phyloP scores from a whole-genome alignment of 108 stramenopile species.

The Nitzschia sp. region DNA sequence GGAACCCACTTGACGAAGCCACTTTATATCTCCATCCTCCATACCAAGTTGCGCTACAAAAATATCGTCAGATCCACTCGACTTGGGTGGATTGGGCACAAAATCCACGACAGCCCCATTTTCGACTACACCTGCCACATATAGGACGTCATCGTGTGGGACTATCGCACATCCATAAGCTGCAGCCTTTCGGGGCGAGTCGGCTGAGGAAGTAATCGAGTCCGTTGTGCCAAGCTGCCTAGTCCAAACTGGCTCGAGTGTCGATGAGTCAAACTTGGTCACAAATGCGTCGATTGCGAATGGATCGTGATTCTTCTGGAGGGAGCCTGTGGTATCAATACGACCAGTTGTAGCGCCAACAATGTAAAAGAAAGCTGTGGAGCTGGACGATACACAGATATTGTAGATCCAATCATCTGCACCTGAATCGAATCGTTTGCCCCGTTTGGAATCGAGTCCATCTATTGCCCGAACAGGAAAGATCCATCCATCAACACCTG shows the following conservation, averaged over 20 bases:
- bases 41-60: constrained; percentile 26
- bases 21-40: constrained; percentile 28
- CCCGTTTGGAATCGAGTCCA: background rate
- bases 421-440: background rate
- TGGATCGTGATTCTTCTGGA: background rate
- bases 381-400: background rate
- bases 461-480: background rate
- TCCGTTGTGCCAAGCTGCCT: constrained; percentile 3
- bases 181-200: background rate
- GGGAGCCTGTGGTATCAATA: background rate
- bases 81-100: background rate
- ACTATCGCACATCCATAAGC: background rate
- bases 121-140: constrained; percentile 16
- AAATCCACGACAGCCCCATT: background rate
- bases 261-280: constrained; percentile 7
- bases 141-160: background rate
- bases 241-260: constrained; percentile 11
- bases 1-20: constrained; percentile 46
- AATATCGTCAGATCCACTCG: constrained; percentile 29
- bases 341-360: constrained; percentile 21
- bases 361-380: constrained; percentile 10
- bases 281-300: constrained; percentile 4
- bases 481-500: background rate
- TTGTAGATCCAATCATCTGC: background rate
- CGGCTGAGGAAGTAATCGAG: background rate